A percentile compares a stretch with the other conserved stretches of the same genome.
These are phyloP conservation scores for Sclerotinia subarctica DNA, from an alignment of 2,329 filamentous ascomycete genomes.

Conservation along the genomic window DNA sequence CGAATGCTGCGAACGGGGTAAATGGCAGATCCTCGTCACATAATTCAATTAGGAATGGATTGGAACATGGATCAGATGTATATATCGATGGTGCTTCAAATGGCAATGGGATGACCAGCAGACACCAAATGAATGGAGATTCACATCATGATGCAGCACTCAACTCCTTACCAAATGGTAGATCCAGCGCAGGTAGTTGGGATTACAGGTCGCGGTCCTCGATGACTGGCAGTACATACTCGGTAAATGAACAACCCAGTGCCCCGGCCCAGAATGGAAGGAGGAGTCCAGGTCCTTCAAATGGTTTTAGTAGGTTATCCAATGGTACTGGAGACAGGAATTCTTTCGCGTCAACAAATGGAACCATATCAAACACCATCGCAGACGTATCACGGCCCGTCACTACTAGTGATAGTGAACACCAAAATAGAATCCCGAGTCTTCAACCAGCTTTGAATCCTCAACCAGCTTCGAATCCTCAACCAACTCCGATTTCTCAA, in stretches of 20 bases:
- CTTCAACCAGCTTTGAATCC: slow-evolving; percentile 32
- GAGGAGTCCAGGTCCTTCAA: slow-evolving; percentile 34
- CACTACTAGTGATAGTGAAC: slow-evolving; percentile 32
- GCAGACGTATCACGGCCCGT: slow-evolving; percentile 25
- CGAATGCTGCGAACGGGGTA: slow-evolving; percentile 10
- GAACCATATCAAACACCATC: slow-evolving; percentile 26
- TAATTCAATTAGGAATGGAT: slow-evolving; percentile 38
- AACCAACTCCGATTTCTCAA: slow-evolving; percentile 31
- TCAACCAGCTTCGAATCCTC: slow-evolving; percentile 29
- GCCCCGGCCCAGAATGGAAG: slow-evolving; percentile 34
- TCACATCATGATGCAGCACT: slow-evolving; percentile 49
- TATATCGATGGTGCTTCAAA: slow-evolving; percentile 33
- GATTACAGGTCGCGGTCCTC: slow-evolving; percentile 35
- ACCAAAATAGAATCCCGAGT: slow-evolving; percentile 26
- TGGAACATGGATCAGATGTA: slow-evolving; percentile 36
- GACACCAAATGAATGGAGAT: slow-evolving; percentile 34
- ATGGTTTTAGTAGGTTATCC: slow-evolving; percentile 29
- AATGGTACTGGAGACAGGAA: slow-evolving; percentile 32
- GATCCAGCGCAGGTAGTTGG: slow-evolving; percentile 45
- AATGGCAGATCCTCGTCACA: slow-evolving; percentile 35
- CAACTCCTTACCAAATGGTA: slow-evolving; percentile 57
- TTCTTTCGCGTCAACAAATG: slow-evolving; percentile 35
- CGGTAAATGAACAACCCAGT: slow-evolving; percentile 35
- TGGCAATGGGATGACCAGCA: slow-evolving; percentile 21
- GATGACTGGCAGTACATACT: slow-evolving; percentile 35